Conservation (phyloP, 768 basidiomycete genomes). For the Hydnomerulius pinastri region DNA sequence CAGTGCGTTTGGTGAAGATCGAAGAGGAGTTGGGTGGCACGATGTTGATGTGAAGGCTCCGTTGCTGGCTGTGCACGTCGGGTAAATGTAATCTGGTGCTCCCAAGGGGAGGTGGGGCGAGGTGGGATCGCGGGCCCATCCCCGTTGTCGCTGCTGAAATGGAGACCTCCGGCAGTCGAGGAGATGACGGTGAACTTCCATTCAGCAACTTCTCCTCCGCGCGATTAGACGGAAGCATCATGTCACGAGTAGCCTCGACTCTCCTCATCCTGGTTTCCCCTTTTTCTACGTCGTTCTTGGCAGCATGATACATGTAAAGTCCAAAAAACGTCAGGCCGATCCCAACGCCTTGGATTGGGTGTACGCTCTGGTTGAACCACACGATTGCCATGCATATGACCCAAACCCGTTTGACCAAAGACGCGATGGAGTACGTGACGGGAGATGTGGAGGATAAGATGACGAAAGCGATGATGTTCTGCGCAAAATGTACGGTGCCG, state of each 20-base stretch:
- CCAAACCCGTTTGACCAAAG: constrained; percentile 94
- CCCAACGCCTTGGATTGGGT: constrained; percentile 84
- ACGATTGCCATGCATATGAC: constrained; percentile 98
- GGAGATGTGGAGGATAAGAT: constrained; percentile 95
- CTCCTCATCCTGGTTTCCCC: constrained; percentile 88
- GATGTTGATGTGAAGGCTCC: constrained; percentile 16
- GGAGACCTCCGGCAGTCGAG: constrained; percentile 2
- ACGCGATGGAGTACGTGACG: constrained; percentile 98
- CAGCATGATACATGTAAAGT: constrained; percentile 93
- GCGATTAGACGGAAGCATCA: constrained; percentile 70
- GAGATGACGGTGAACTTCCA: constrained; percentile 36
- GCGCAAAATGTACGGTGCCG: constrained; percentile 93
- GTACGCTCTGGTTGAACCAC: constrained; percentile 91
- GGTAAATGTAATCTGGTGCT: constrained; percentile 1
- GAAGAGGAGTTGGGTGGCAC: constrained; percentile 20
- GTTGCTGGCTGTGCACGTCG: constrained; percentile 12
- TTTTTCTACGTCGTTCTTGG: constrained; percentile 88
- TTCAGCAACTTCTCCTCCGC: constrained; percentile 55
- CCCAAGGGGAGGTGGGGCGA: constrained; percentile 4
- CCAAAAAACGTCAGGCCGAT: constrained; percentile 89
- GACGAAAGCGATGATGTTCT: constrained; percentile 97
- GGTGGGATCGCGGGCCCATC: constrained; percentile 21
- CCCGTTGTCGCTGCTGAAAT: constrained; percentile 26
- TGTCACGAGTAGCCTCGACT: constrained; percentile 68
- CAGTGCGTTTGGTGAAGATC: constrained; percentile 25